These are phyloP conservation scores for Tricholoma hemisulphureum DNA, from an alignment of 768 basidiomycete genomes.

Conservation along the genomic window DNA sequence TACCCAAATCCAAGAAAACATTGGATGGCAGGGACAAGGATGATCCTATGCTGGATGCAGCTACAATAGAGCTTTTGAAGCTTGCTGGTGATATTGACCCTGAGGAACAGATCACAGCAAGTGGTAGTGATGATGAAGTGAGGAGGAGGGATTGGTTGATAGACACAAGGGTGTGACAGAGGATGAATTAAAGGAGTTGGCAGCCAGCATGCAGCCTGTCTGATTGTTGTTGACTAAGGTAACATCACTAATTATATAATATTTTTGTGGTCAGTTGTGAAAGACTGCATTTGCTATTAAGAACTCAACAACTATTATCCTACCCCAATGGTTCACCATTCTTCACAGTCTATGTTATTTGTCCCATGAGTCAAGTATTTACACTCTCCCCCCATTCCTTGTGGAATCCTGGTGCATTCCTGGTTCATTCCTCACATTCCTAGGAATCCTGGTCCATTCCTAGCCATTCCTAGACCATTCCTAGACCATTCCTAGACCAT, in stretches of 20 bases:
- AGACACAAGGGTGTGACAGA: not conserved
- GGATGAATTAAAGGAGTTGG: not conserved
- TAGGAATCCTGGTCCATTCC: too few relatives aligned
- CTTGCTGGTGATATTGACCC: not conserved
- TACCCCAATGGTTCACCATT: not conserved
- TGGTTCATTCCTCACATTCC: too few relatives aligned
- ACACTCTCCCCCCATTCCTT: too few relatives aligned
- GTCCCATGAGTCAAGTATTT: too few relatives aligned
- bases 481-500: too few relatives aligned
- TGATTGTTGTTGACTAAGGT: not conserved
- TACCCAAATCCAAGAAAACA: slow-evolving; percentile 8
- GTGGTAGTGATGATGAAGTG: too few relatives aligned
- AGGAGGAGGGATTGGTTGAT: not conserved
- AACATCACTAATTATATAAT: not conserved
- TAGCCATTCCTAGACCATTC: too few relatives aligned
- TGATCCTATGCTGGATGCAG: not conserved
- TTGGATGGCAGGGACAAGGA: not conserved
- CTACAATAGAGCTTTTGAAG: not conserved
- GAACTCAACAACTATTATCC: slow-evolving; percentile 7
- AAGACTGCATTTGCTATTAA: not conserved
- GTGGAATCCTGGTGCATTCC: too few relatives aligned
- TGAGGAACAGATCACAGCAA: too few relatives aligned
- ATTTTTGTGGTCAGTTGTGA: too few relatives aligned
- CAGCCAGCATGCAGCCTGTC: not conserved
- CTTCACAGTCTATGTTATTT: too few relatives aligned